phyloP scores from a whole-genome alignment of 1,139 yeast species.

The Debaryomycetaceae sp. region DNA sequence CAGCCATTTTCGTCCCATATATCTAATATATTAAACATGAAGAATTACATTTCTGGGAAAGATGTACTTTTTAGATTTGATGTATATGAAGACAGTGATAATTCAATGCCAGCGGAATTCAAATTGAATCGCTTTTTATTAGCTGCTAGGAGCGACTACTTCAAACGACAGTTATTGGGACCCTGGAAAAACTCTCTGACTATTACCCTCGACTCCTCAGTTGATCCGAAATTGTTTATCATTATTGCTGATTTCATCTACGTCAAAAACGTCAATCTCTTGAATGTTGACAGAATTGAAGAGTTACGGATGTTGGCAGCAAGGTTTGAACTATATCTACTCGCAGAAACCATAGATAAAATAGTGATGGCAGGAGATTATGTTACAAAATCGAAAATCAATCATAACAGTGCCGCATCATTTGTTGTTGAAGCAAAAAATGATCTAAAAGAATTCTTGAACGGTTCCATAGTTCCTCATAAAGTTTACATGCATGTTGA shows the following conservation, averaged over 20 bases:
- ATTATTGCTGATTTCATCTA: conserved; percentile 52
- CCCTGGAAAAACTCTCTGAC: conserved; percentile 23
- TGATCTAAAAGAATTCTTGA: conserved; percentile 42
- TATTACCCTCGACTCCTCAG: conserved; percentile 20
- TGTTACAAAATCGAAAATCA: conserved; percentile 36
- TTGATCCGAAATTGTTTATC: conserved; percentile 27
- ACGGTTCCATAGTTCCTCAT: conserved; percentile 31
- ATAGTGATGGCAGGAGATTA: conserved; percentile 12
- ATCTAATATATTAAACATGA: conserved; percentile 43
- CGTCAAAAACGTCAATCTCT: conserved; percentile 31
- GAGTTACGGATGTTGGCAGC: conserved; percentile 31
- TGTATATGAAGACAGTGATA: neutral
- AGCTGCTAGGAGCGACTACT: conserved; percentile 34
- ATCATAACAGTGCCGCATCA: conserved; percentile 41
- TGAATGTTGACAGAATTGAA: conserved; percentile 22
- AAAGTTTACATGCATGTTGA: conserved; percentile 15
- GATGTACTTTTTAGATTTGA: conserved; percentile 36
- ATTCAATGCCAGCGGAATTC: conserved; percentile 16
- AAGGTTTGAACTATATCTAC: conserved; percentile 31
- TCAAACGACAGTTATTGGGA: conserved; percentile 20
- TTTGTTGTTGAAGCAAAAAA: conserved; percentile 47
- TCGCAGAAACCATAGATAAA: conserved; percentile 28
- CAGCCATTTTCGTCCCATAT: conserved; percentile 77
- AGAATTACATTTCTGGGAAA: conserved; percentile 23
- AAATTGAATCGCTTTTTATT: conserved; percentile 39